A percentile compares a stretch with the other conserved stretches of the same genome.
phyloP scores from a whole-genome alignment of 495 filamentous ascomycete genomes.

The Talaromyces nanjingensis region DNA sequence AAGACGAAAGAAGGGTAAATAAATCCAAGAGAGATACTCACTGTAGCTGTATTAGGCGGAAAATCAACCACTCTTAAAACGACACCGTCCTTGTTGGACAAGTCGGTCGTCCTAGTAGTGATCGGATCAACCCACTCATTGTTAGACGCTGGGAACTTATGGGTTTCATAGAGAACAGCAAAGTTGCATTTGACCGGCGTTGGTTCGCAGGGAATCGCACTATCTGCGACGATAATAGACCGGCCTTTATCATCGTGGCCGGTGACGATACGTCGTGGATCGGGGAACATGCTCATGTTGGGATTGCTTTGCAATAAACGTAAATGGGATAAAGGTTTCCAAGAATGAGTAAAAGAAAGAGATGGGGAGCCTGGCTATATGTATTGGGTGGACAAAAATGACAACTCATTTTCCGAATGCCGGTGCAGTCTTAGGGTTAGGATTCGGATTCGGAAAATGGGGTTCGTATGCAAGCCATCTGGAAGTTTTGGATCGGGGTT shows the following conservation, averaged over 20 bases:
- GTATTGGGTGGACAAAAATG: background rate
- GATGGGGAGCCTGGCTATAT: too few species aligned
- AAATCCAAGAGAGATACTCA: background rate
- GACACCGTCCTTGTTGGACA: conserved; percentile 10
- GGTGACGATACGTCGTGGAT: conserved; percentile 13
- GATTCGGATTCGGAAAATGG: too few species aligned
- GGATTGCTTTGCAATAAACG: background rate
- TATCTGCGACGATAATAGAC: conserved; percentile 10
- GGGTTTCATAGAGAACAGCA: conserved; percentile 12
- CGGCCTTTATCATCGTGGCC: conserved; percentile 10
- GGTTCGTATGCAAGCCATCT: too few species aligned
- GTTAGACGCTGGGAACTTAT: conserved; percentile 11
- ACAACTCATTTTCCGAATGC: background rate
- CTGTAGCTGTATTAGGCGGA: conserved; percentile 10
- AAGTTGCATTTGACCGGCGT: conserved; percentile 11
- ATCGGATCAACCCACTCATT: conserved; percentile 10
- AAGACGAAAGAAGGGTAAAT: background rate
- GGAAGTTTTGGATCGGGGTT: too few species aligned
- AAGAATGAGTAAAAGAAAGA: too few species aligned
- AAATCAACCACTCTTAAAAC: conserved; percentile 13
- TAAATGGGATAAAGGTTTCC: too few species aligned
- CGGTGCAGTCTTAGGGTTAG: too few species aligned
- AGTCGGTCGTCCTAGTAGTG: background rate
- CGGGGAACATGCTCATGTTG: conserved; percentile 7
- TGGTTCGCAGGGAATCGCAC: conserved; percentile 4